Evolutionary conservation across 2,329 filamentous ascomycete genomes (phyloP), one percentile per base, ranked within the genome.

Genomic region (Xylaria multiplex): DNA sequence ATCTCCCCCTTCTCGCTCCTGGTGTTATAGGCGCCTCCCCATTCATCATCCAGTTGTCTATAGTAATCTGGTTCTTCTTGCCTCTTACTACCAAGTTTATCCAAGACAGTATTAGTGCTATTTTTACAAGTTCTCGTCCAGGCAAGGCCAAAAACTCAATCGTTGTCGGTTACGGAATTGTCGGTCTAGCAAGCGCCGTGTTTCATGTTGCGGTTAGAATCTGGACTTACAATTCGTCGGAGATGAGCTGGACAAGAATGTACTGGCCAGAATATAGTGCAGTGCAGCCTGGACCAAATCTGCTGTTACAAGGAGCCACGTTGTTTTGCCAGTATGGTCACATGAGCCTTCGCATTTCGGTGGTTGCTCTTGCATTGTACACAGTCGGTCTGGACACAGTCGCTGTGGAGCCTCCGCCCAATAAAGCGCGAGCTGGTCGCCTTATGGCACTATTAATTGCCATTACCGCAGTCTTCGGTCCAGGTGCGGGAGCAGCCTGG

Each of bases 301-400:
- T 59, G 14, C 27, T 59, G 8, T 40, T 59, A 27, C 45, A 22
- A 13, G 55, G 43, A 19, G 56, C n/a, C n/a, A 49, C 19, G 19
- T 32, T 59, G 8, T 59, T 59, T 49, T 59, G 56, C 45, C 56
- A 59, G 45, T 59, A 59, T 59, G 55, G 45, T 13, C 32, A 59
- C 13, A 49, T 40, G 22, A 49, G 56, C 56, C 19, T 59, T 3
- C 35, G 13, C 8, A 49, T 9, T 14, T 49, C 56, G 16, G 30
- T 59, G 3, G 27, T 46, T 49, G 13, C 30, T 27, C 56, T 59
- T 40, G n/a, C 45, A 2, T 13, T 16, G 16, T 59, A 59, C 19
- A 49, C 56, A 49, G 45, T 49, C 2, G 14, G 56, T 40, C 19
- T 22, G 14, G 4, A 35, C 6, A 19, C 30, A 30, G 27, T 49